Base-by-base conservation (phyloP, 106 monocot genomes). In the Dendrobium nobile region DNA sequence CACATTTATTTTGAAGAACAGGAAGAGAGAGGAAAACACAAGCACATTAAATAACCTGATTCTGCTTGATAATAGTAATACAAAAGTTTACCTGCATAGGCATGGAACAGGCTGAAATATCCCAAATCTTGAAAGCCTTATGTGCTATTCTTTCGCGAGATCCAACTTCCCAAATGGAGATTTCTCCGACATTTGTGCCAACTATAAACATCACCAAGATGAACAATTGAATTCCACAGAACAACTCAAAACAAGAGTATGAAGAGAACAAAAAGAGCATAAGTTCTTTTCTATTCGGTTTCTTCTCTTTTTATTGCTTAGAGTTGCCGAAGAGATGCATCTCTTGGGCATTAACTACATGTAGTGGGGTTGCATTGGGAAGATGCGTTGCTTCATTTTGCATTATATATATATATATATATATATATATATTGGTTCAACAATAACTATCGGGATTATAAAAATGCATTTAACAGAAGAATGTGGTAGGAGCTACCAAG, bases 161-260 rank as follows among this genome's bases (percentile, higher is more conserved):
- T 55, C 95, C 99, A 81, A 99, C 90, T 87, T 99, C 98, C 98
- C 98, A 99, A 45, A 95, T 87, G 18, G 80, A 91, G 82, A 95
- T 90, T 43, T 99, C 98, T 64, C 98, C 98, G 82, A 95, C 90
- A 90, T 99, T 95, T 80, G 98, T 99, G 51, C 98, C 98, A 85
- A 91, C 98, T 99, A 78, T n/a, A 72, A 9, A 40, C 5, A 72
- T 70, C 15, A 72, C 10, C 28, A 72, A 33, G 37, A 33, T 31
- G 31, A 31, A 31, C 31, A 31, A 31, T 31, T 31, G 31, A 31
- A 31, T 1, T 31, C 31, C 31, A 1, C 31, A 31, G 31, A 31
- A 31, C 31, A 31, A 31, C 31, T 31, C 31, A 31, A 31, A 31
- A 31, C 31, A 31, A 31, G 31, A 31, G 31, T 31, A 31, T 31